These are phyloP conservation scores for Phytophthora agathidicida DNA, from an alignment of 352 stramenopile species.

Conservation along the genomic window DNA sequence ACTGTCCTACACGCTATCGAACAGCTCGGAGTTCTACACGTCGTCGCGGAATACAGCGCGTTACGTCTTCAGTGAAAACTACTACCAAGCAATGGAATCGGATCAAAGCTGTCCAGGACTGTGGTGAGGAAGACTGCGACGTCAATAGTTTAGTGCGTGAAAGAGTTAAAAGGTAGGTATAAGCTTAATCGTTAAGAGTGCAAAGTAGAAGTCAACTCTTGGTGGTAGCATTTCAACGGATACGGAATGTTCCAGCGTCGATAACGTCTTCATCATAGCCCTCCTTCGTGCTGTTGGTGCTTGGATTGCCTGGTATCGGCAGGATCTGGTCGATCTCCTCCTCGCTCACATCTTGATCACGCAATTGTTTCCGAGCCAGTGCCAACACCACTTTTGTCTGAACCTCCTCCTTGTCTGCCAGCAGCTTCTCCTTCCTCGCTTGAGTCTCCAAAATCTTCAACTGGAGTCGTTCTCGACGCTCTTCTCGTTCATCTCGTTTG, in stretches of 20 bases:
- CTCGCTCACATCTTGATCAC: slow-evolving; percentile 52
- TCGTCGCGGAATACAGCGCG: slow-evolving; percentile 48
- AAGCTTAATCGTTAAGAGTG: no score
- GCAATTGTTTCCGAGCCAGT: slow-evolving; percentile 58
- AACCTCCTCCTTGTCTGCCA: slow-evolving; percentile 51
- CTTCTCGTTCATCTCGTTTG: slow-evolving; percentile 45
- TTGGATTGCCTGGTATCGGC: slow-evolving; percentile 18
- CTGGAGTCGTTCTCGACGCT: slow-evolving; percentile 42
- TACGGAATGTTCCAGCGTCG: no score
- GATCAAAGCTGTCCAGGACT: slow-evolving; percentile 50
- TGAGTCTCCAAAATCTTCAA: slow-evolving; percentile 57
- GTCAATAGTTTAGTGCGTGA: slow-evolving; percentile 31
- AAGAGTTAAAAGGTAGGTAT: no score
- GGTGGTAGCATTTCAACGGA: no score
- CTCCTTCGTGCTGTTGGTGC: no score
- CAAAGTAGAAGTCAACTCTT: no score
- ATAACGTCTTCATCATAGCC: no score
- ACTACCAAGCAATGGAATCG: slow-evolving; percentile 76
- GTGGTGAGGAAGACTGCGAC: slow-evolving; percentile 15
- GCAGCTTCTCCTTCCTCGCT: slow-evolving; percentile 41
- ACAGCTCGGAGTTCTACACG: slow-evolving; percentile 32
- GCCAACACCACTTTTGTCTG: slow-evolving; percentile 52
- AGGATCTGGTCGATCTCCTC: slow-evolving; percentile 63
- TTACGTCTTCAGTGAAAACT: slow-evolving; percentile 72
- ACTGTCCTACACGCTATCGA: slow-evolving; percentile 59